phyloP scores from a whole-genome alignment of 1,139 yeast genomes.

The Candida frijolesensis region DNA sequence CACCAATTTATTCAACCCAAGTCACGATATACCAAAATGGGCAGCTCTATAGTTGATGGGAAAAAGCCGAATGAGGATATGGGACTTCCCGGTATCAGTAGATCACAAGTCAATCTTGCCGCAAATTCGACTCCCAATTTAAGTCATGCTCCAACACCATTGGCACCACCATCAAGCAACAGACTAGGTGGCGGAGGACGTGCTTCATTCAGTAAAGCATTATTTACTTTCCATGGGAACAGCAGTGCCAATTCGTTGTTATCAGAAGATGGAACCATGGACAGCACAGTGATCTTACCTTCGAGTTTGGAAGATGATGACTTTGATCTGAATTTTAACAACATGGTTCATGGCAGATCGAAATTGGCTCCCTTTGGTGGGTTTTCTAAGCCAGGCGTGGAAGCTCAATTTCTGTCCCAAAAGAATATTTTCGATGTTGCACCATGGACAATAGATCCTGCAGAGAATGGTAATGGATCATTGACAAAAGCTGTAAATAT shows the following conservation, averaged over 20 bases:
- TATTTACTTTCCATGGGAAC: constrained; percentile 30
- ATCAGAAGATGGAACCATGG: constrained; percentile 21
- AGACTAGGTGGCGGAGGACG: constrained; percentile 18
- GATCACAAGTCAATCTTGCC: constrained; percentile 23
- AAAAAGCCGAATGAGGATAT: constrained; percentile 32
- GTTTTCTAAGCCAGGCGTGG: constrained; percentile 58
- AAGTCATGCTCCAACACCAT: constrained; percentile 12
- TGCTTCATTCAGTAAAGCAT: constrained; percentile 19
- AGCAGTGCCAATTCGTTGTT: constrained; percentile 35
- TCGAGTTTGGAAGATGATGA: constrained; percentile 21
- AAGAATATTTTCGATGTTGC: constrained; percentile 66
- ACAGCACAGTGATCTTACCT: constrained; percentile 8
- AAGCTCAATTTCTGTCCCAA: constrained; percentile 44
- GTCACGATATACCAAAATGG: constrained; percentile 31
- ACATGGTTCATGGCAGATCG: constrained; percentile 33
- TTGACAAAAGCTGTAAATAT: constrained; percentile 80
- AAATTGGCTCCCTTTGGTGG: constrained; percentile 77
- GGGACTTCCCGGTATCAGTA: constrained; percentile 44
- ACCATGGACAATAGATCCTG: constrained; percentile 72
- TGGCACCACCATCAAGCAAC: constrained; percentile 11
- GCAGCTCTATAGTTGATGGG: constrained; percentile 43
- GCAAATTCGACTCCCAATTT: constrained; percentile 25
- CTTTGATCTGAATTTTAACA: constrained; percentile 28
- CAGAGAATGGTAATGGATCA: constrained; percentile 86
- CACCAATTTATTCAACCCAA: constrained; percentile 47